Conservation (phyloP, 352 stramenopile species). For the Lagenidium giganteum region DNA sequence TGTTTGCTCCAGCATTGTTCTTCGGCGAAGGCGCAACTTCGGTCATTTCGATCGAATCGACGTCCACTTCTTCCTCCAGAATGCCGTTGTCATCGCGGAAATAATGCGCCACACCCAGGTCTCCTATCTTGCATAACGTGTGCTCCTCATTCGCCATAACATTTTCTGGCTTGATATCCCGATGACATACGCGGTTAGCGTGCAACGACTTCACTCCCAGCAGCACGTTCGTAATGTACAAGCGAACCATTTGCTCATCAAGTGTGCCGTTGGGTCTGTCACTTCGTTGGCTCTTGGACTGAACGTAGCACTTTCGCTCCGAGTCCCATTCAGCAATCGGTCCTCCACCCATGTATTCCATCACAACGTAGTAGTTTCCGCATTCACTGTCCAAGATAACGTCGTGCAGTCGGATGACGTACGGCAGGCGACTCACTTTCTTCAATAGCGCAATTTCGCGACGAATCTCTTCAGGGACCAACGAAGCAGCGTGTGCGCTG, state of each 20-base stretch:
- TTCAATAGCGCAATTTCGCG: conserved; percentile 75
- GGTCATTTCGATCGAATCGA: conserved; percentile 41
- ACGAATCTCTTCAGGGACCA: conserved; percentile 49
- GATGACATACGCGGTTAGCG: conserved; percentile 66
- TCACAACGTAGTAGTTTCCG: conserved; percentile 65
- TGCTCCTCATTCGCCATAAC: conserved; percentile 57
- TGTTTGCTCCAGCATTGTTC: not conserved
- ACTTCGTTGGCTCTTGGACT: conserved; percentile 39
- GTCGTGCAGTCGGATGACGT: conserved; percentile 63
- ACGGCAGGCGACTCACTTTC: conserved; percentile 60
- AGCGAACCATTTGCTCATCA: conserved; percentile 37
- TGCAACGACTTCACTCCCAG: conserved; percentile 75
- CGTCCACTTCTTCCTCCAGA: conserved; percentile 43
- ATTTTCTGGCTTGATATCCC: conserved; percentile 86
- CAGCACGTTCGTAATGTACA: conserved; percentile 54
- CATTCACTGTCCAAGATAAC: conserved; percentile 67
- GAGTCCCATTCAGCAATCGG: conserved; percentile 73
- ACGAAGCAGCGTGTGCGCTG: conserved; percentile 3
- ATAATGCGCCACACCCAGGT: conserved; percentile 78
- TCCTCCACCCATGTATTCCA: conserved; percentile 84
- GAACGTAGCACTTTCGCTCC: conserved; percentile 56
- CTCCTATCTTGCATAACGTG: conserved; percentile 68
- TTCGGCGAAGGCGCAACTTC: conserved; percentile 10
- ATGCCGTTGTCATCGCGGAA: conserved; percentile 53
- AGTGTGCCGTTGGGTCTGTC: conserved; percentile 30